phyloP scores from a whole-genome alignment of 1,284 basidiomycete species.

The Fomitopsis pinicola region DNA sequence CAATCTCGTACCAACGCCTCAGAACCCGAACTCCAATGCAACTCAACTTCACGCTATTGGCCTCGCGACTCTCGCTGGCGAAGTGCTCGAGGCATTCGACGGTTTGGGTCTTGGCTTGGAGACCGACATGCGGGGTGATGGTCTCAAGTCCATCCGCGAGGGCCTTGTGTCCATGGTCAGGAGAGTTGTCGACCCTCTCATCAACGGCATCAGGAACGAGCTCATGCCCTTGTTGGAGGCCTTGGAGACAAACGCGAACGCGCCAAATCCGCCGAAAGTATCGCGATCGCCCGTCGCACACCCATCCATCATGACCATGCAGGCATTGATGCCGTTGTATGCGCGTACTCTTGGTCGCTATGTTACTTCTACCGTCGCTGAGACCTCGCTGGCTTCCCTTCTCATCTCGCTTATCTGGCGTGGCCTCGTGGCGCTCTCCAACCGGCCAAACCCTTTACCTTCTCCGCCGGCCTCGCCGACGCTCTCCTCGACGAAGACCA shows the following conservation, averaged over 20 bases:
- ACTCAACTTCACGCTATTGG: conserved; percentile 68
- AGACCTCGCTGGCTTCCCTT: conserved; percentile 59
- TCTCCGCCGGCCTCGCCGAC: conserved; percentile 43
- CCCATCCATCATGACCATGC: conserved; percentile 55
- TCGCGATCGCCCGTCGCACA: conserved; percentile 42
- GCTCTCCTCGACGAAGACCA: conserved; percentile 23
- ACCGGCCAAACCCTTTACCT: conserved; percentile 41
- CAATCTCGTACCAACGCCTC: conserved; percentile 45
- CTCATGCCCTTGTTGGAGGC: conserved; percentile 57
- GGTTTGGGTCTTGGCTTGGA: conserved; percentile 56
- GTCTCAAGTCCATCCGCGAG: conserved; percentile 59
- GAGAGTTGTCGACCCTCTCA: conserved; percentile 60
- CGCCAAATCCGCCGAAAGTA: conserved; percentile 16
- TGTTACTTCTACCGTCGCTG: conserved; percentile 46
- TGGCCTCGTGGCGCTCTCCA: conserved; percentile 61
- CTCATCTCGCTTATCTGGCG: conserved; percentile 72
- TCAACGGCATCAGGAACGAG: conserved; percentile 56
- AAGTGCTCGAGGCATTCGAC: conserved; percentile 67
- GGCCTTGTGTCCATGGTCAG: conserved; percentile 62
- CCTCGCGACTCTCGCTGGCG: conserved; percentile 63
- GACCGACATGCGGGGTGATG: conserved; percentile 57
- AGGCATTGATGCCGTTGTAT: conserved; percentile 56
- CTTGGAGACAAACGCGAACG: conserved; percentile 42
- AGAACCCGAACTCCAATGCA: conserved; percentile 51
- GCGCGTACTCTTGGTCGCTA: conserved; percentile 54